phyloP scores from a whole-genome alignment of 2,329 filamentous ascomycete genomes.

The Chaetomiaceae sp. region DNA sequence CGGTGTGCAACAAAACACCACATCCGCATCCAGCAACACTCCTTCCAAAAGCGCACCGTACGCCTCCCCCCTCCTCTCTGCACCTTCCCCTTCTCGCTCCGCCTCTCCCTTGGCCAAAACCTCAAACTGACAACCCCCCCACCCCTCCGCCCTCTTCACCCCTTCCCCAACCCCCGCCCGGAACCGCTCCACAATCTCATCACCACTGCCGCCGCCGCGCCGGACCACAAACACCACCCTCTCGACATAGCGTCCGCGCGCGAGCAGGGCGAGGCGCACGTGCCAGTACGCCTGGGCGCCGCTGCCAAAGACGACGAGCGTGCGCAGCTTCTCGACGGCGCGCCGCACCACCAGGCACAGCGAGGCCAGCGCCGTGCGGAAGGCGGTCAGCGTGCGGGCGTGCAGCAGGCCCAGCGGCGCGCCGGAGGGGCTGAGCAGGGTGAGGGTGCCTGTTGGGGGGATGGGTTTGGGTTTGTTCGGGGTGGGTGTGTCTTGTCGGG shows the following conservation, averaged over 20 bases:
- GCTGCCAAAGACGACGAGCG: slow-evolving; percentile 76
- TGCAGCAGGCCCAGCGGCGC: slow-evolving; percentile 62
- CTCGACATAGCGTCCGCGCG: slow-evolving; percentile 29
- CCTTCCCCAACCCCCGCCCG: slow-evolving; percentile 39
- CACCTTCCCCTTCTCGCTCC: slow-evolving; percentile 45
- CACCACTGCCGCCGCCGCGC: slow-evolving; percentile 54
- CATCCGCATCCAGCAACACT: slow-evolving; percentile 65
- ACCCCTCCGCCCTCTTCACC: slow-evolving; percentile 53
- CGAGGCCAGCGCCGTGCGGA: slow-evolving; percentile 69
- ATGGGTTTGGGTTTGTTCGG: slow-evolving; percentile 29
- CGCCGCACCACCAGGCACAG: slow-evolving; percentile 61
- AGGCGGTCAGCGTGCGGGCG: slow-evolving; percentile 69
- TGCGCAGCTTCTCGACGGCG: slow-evolving; percentile 61
- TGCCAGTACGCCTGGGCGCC: slow-evolving; percentile 95
- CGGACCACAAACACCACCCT: slow-evolving; percentile 78
- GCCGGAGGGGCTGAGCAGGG: slow-evolving; percentile 59
- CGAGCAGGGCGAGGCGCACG: slow-evolving; percentile 71
- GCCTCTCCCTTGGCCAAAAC: slow-evolving; percentile 63
- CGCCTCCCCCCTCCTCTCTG: no score
- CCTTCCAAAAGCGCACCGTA: no score
- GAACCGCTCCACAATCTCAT: slow-evolving; percentile 45
- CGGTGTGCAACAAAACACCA: slow-evolving; percentile 86
- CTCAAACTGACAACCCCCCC: slow-evolving; percentile 60
- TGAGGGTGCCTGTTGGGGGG: slow-evolving; percentile 59
- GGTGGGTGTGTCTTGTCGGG: slow-evolving; percentile 14